phyloP scores from a whole-genome alignment of 177 flowering plant genomes.

The Telopea speciosissima region DNA sequence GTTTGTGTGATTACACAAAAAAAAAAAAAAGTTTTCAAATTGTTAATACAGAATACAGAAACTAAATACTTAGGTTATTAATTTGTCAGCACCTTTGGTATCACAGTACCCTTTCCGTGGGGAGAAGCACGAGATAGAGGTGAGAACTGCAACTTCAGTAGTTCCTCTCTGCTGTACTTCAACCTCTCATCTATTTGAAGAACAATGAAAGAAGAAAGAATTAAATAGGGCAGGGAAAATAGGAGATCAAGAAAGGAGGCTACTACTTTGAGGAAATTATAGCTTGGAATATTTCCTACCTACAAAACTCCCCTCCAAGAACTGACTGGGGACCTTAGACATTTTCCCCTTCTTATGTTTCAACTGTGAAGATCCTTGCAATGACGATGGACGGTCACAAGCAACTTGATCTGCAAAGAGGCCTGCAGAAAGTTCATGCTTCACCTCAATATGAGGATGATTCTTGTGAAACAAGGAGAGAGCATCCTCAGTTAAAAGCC shows the following conservation, averaged over 20 bases:
- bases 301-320: constrained; percentile 22
- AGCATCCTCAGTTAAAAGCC: constrained; percentile 70
- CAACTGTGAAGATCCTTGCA: constrained; percentile 11
- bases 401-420: constrained; percentile 16
- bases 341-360: constrained; percentile 23
- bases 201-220: constrained; percentile 4
- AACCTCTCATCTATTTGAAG: constrained; percentile 68
- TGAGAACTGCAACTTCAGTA: constrained; percentile 49
- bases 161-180: constrained; percentile 67
- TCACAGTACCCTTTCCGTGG: background rate
- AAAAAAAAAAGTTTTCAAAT: too few species aligned
- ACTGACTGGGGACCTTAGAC: constrained; percentile 13
- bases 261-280: background rate
- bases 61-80: background rate
- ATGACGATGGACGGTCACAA: constrained; percentile 20
- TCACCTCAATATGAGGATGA: constrained; percentile 53
- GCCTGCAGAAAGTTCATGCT: constrained; percentile 48
- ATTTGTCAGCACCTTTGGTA: constrained; percentile 7
- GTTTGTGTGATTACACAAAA: too few species aligned
- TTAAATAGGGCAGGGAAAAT: background rate
- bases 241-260: background rate
- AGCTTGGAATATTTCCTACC: constrained; percentile 24
- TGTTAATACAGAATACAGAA: background rate
- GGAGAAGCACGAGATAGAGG: constrained; percentile 18
- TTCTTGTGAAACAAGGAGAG: constrained; percentile 38